Percentiles rank a stretch among this genome's conserved stretches.
phyloP scores from a whole-genome alignment of 768 basidiomycete genomes.

The Tremella fuciformis region DNA sequence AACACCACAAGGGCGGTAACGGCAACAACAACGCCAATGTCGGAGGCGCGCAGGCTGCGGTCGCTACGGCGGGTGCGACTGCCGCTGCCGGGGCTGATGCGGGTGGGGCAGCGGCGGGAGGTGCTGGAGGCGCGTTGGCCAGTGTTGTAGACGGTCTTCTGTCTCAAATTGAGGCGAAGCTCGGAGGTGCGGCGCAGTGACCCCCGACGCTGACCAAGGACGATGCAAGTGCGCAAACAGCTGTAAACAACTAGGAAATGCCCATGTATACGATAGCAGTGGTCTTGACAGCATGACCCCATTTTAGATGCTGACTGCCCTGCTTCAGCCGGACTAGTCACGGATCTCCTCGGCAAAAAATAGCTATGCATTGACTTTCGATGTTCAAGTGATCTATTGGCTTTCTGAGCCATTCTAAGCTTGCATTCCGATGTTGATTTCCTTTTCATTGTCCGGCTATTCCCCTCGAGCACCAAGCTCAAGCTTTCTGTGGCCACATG shows the following conservation, averaged over 20 bases:
- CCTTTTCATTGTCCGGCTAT: not conserved
- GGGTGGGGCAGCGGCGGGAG: not conserved
- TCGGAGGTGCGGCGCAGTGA: not conserved
- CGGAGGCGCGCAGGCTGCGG: not conserved
- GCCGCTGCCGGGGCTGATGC: not conserved
- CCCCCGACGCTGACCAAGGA: no score
- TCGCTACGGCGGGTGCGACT: not conserved
- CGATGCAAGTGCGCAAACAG: no score
- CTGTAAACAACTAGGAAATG: no score
- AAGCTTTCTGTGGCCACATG: constrained; percentile 29
- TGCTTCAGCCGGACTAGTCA: not conserved
- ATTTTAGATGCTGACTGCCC: not conserved
- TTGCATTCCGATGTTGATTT: not conserved
- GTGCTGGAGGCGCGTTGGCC: not conserved
- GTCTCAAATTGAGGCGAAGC: not conserved
- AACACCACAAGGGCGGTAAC: not conserved
- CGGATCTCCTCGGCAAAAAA: not conserved
- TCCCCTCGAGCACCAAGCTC: not conserved
- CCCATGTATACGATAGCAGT: no score
- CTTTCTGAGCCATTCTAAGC: not conserved
- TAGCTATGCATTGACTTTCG: not conserved
- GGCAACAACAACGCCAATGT: constrained; percentile 4
- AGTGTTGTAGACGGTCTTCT: not conserved
- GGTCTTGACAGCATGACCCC: no score
- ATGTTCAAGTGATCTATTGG: not conserved